Conservation (phyloP, 257 asterid species). For the Gynochthodes officinalis region DNA sequence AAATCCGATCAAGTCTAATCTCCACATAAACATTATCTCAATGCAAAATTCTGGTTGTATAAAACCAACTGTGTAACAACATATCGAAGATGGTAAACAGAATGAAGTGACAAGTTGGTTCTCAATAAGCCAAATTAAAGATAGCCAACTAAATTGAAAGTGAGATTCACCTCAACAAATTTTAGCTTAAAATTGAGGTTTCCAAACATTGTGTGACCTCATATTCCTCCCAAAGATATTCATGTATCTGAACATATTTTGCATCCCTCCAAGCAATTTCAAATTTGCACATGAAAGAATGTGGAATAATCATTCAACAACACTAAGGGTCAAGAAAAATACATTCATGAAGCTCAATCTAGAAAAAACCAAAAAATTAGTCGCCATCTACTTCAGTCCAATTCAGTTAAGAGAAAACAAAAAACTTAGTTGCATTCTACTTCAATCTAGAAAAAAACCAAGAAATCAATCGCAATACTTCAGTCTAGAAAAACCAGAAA, state of each 20-base stretch:
- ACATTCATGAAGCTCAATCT: not conserved
- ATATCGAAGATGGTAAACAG: not conserved
- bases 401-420: no score
- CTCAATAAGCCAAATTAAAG: not conserved
- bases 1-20: not conserved
- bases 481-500: no score
- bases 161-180: constrained; percentile 67
- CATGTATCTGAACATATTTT: constrained; percentile 77
- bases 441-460: no score
- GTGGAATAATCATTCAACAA: not conserved
- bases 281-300: constrained; percentile 49
- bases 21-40: not conserved
- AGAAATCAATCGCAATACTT: no score
- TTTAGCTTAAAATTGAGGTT: constrained; percentile 83
- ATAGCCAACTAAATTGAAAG: not conserved
- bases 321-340: not conserved
- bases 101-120: not conserved
- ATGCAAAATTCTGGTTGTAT: not conserved
- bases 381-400: no score
- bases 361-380: no score
- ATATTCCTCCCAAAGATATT: constrained; percentile 89
- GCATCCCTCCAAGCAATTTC: constrained; percentile 99
- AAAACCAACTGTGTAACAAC: not conserved
- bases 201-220: constrained; percentile 92
- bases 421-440: no score